Evolutionary conservation across 1,284 basidiomycete species (phyloP), one percentile per base, ranked within the genome.

Genomic region (Mycosarcoma maydis): DNA sequence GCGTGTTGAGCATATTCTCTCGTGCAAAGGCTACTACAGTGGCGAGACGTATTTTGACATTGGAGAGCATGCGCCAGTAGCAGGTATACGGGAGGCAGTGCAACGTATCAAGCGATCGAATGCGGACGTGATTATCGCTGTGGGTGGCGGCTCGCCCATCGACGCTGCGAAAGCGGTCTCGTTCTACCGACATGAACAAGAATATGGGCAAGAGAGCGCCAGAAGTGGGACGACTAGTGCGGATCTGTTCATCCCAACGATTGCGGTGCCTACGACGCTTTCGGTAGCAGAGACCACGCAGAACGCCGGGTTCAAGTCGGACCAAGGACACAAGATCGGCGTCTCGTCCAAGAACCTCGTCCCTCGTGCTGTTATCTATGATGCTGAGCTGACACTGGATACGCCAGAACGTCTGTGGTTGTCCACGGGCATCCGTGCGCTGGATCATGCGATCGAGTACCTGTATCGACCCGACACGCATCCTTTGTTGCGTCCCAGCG

Each of bases 401-500:
- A 92, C 91, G 0, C 91, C 91, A 3, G 88, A 90, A 64, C 84
- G 87, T 22, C 85, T 92, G 30, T 92, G 90, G 90, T 81, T 92
- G 17, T 91, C 90, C 2, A 73, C 73, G 4, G 75, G 77, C 19
- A 66, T 81, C 41, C 56, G 90, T 41, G 88, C 91, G 0, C 83
- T 92, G 13, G 90, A 92, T 77, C 91, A 92, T 76, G 88, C 89
- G 22, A 87, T 92, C 45, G 90, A 92, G 79, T 86, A 83, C 30
- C 84, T 91, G n/a, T 91, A 91, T 79, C 83, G 88, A 9, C 85
- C 87, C 14, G 73, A 84, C 4, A 83, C 88, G 0, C 84, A 87
- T 0, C 85, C 86, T 16, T 89, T 90, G 77, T 80, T 86, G n/a
- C 60, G 44, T 49, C 57, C 64, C 60, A 52, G 45, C 30, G 67